Evolutionary conservation across 768 basidiomycete species (phyloP).

Genomic region (Lactarius indigo): DNA sequence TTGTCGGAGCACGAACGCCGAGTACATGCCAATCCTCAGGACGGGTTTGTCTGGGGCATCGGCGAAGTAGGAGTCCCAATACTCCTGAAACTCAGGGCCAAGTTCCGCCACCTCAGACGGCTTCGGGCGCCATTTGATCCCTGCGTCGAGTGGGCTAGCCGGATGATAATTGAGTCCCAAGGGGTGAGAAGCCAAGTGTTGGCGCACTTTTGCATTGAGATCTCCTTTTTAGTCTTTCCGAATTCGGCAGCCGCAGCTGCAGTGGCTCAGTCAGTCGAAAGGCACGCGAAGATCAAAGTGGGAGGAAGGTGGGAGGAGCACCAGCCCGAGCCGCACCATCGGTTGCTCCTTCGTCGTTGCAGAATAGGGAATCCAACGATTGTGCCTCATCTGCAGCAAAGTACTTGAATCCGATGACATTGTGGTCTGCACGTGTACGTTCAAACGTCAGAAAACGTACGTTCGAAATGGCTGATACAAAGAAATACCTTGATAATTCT

Average conservation of each 20-base stretch:
- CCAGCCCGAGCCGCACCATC: slow-evolving; percentile 20
- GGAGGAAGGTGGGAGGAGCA: too few relatives aligned
- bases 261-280: neutral
- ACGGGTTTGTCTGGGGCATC: too few relatives aligned
- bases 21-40: too few relatives aligned
- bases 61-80: too few relatives aligned
- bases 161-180: too few relatives aligned
- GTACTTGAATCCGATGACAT: slow-evolving; percentile 20
- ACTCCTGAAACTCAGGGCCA: too few relatives aligned
- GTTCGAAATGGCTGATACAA: neutral
- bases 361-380: slow-evolving; percentile 25
- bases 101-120: too few relatives aligned
- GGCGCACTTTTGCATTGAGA: slow-evolving; percentile 56
- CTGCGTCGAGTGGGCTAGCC: too few relatives aligned
- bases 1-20: too few relatives aligned
- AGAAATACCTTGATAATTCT: slow-evolving; percentile 37
- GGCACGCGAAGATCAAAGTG: slow-evolving; percentile 19
- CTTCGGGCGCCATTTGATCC: too few relatives aligned
- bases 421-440: slow-evolving; percentile 13
- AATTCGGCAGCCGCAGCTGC: slow-evolving; percentile 38
- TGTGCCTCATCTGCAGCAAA: slow-evolving; percentile 19
- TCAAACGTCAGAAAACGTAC: neutral
- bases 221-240: slow-evolving; percentile 39
- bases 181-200: too few relatives aligned
- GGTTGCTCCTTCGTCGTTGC: slow-evolving; percentile 15